A percentile compares a stretch with the other conserved stretches of the same genome.
Evolutionary conservation across 345 rosid species (phyloP).

Genomic region (Ceriops zippeliana): DNA sequence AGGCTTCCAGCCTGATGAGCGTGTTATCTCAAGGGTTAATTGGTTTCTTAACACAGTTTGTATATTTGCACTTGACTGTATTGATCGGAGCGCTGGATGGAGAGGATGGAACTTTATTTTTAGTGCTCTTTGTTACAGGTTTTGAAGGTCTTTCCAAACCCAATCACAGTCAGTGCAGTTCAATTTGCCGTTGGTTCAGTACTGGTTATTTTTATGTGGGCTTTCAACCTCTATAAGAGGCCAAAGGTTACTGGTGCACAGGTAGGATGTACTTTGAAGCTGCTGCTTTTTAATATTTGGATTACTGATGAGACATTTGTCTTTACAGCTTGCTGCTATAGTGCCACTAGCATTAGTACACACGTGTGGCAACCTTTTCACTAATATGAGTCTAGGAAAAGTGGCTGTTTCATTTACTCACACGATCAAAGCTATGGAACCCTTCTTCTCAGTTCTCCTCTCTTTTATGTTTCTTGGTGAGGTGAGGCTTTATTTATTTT

Average conservation of each 20-base stretch:
- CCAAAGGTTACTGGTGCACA: slow-evolving; percentile 60
- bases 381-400: slow-evolving; percentile 97
- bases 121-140: slow-evolving; percentile 44
- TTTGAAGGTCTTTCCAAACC: slow-evolving; percentile 70
- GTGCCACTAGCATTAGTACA: slow-evolving; percentile 90
- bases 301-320: not conserved
- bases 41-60: no score
- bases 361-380: slow-evolving; percentile 82
- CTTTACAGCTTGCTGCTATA: slow-evolving; percentile 64
- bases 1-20: no score
- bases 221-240: slow-evolving; percentile 65
- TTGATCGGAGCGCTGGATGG: not conserved
- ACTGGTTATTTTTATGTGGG: slow-evolving; percentile 75
- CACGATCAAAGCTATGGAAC: slow-evolving; percentile 98
- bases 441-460: slow-evolving; percentile 92
- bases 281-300: not conserved
- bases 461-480: slow-evolving; percentile 96
- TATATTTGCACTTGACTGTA: no score
- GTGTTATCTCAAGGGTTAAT: no score
- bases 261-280: slow-evolving; percentile 9
- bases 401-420: slow-evolving; percentile 99
- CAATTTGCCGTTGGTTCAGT: slow-evolving; percentile 88
- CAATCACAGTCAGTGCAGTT: slow-evolving; percentile 59
- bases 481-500: slow-evolving; percentile 36
- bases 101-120: not conserved